Percentiles rank a stretch among this genome's conserved stretches.
Evolutionary conservation across 768 basidiomycete genomes (phyloP).

Genomic region (Asterophora parasitica): DNA sequence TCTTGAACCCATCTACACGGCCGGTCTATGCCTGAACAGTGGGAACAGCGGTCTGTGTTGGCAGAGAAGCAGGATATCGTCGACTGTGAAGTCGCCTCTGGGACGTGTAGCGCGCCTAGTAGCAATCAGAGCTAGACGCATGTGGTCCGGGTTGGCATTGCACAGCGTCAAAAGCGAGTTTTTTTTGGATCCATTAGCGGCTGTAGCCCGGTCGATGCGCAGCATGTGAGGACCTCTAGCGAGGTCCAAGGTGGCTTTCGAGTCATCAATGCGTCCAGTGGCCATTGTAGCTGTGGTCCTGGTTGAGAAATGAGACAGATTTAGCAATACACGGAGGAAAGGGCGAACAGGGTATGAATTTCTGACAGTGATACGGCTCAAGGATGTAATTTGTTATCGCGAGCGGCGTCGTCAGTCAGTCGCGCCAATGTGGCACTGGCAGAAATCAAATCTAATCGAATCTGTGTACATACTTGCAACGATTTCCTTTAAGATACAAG

Average conservation of each 20-base stretch:
- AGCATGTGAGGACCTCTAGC: background rate
- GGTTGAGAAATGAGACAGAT: background rate
- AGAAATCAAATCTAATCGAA: no score
- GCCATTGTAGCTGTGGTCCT: background rate
- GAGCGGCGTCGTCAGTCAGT: no score
- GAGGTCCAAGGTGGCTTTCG: background rate
- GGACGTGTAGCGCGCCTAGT: background rate
- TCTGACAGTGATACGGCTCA: no score
- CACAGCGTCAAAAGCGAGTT: background rate
- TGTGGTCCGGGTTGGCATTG: background rate
- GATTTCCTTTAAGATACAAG: no score
- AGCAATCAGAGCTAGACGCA: background rate
- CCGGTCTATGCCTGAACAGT: background rate
- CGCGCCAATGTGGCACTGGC: no score
- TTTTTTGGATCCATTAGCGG: background rate
- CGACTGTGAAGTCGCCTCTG: background rate
- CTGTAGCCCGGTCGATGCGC: background rate
- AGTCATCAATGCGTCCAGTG: background rate
- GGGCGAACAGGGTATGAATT: no score
- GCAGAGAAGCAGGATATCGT: background rate
- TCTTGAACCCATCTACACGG: background rate
- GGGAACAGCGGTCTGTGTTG: background rate
- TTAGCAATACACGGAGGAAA: background rate
- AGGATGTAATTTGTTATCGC: no score
- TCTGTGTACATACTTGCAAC: no score